Percentiles rank a stretch among this genome's conserved stretches.
These are phyloP conservation scores for Geotrichum klebahnii DNA, from an alignment of 1,139 yeast genomes.

Conservation along the genomic window DNA sequence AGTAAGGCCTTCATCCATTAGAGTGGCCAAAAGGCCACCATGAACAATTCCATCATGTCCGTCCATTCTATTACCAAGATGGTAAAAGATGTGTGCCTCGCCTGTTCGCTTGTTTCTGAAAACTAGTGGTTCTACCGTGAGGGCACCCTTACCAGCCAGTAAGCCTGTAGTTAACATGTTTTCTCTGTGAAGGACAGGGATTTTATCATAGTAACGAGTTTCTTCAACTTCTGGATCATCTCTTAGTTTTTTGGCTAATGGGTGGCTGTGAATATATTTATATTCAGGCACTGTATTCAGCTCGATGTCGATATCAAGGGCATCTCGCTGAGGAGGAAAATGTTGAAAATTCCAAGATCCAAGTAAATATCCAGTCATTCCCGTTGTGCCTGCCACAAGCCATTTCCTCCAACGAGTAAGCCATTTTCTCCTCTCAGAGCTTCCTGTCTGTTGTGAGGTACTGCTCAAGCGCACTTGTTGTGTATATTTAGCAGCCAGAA, in stretches of 20 bases:
- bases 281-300: constrained; percentile 22
- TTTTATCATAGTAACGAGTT: constrained; percentile 29
- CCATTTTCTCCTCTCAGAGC: constrained; percentile 1
- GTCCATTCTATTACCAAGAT: constrained; percentile 67
- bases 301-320: constrained; percentile 8
- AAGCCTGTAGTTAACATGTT: constrained; percentile 32
- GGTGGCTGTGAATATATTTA: constrained; percentile 26
- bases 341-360: constrained; percentile 18
- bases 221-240: constrained; percentile 25
- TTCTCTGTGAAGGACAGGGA: constrained; percentile 30
- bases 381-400: constrained; percentile 7
- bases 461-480: not conserved
- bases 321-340: constrained; percentile 6
- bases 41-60: constrained; percentile 88
- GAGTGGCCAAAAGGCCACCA: constrained; percentile 84
- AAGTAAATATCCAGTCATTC: constrained; percentile 14
- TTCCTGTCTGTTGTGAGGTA: not conserved
- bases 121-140: constrained; percentile 33
- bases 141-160: constrained; percentile 29
- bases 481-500: not conserved
- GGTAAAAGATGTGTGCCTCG: constrained; percentile 17
- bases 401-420: constrained; percentile 15
- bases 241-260: constrained; percentile 27
- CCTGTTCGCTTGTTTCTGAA: constrained; percentile 25
- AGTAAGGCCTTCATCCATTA: constrained; percentile 34